Evolutionary conservation across 306 rosid species (phyloP).

Genomic region (Styphnolobium japonicum): DNA sequence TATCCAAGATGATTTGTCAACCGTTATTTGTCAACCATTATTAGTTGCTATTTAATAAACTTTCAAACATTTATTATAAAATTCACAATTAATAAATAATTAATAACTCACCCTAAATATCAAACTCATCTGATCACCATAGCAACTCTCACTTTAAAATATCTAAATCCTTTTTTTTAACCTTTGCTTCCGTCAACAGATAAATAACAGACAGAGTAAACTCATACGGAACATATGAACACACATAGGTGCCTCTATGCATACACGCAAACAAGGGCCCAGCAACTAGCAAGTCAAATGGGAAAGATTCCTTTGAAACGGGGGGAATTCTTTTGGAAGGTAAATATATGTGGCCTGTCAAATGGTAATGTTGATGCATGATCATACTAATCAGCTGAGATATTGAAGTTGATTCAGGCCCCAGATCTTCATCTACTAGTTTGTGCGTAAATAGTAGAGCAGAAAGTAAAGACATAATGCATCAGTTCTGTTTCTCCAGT

Average conservation of each 20-base stretch:
- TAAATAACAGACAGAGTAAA: no score
- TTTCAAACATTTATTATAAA: no score
- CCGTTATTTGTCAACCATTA: no score
- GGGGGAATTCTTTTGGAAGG: not conserved
- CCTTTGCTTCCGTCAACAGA: not conserved
- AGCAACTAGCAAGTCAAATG: not conserved
- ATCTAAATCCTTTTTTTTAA: no score
- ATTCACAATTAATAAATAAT: no score
- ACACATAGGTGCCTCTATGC: not conserved
- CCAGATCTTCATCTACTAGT: not conserved
- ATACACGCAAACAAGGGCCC: not conserved
- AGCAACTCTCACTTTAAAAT: no score
- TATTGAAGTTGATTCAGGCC: not conserved
- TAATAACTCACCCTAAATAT: no score
- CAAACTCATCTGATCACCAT: no score
- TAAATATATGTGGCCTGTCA: not conserved
- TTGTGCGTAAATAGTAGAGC: not conserved
- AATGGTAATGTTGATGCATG: not conserved
- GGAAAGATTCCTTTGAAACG: not conserved
- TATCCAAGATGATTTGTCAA: no score
- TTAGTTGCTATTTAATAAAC: no score
- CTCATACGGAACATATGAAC: not conserved
- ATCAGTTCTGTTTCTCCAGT: not conserved
- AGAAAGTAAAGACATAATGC: not conserved
- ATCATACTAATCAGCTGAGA: not conserved